Base-by-base conservation (phyloP, 2,329 filamentous ascomycete genomes). In the Coleophoma crateriformis region DNA sequence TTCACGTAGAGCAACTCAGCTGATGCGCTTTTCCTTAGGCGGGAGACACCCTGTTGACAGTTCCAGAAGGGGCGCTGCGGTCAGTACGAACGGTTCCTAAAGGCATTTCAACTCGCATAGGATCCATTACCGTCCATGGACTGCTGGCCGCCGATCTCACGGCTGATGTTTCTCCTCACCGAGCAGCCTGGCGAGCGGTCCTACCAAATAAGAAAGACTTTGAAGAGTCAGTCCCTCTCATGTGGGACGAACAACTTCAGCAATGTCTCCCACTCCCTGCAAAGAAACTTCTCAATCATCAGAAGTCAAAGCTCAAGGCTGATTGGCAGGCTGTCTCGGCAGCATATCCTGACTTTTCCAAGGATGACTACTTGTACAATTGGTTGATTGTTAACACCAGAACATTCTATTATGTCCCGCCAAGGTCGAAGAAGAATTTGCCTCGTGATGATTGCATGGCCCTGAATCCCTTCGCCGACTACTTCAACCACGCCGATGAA, bases 381-480 rank as follows among this genome's bases (percentile, higher is more conserved):
- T 84, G 81, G 79, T 67, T 81, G 15, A 68, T 84, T 11, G 75
- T 82, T 53, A 84, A 82, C 64, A 83, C 80, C 14, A 75, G 81
- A 52, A 81, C 78, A 0, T 84, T 84, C 58, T 84, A 83, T 66
- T 79, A 79, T 64, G 37, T 59, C 10, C 47, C 56, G 1, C 53
- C 55, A 13, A 41, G 49, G 37, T 51, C 73, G 2, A 73, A 77
- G 53, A 67, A 73, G 61, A 58, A 65, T 53, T 64, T 70, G 20
- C 11, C 62, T 57, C 60, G 67, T 59, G 65, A 77, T 56, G 85
- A 88, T 58, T 79, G 79, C 59, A 80, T 88, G 72, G 80, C 80
- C 10, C 75, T 89, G 56, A 84, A 84, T 64, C 87, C 87, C 1
- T 83, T 88, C 34, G 81, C 85, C 1, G 87, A 90, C 64, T 79